Evolutionary conservation across 495 filamentous ascomycete genomes (phyloP).

Genomic region (Cetradonia linearis): DNA sequence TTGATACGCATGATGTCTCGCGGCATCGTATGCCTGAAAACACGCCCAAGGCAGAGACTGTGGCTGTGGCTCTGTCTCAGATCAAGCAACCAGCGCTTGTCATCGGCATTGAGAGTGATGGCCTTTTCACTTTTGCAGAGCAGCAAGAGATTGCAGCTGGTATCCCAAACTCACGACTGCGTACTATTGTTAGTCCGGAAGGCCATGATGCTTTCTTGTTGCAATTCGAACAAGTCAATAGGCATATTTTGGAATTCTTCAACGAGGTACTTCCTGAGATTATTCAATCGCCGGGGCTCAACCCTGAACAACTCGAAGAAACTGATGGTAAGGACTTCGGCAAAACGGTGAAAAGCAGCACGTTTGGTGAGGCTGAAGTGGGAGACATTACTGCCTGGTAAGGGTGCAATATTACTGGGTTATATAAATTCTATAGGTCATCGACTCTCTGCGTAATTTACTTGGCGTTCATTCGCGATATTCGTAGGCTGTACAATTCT

Average conservation of each 20-base stretch:
- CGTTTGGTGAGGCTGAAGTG: constrained; percentile 89
- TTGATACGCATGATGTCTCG: constrained; percentile 96
- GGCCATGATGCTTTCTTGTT: constrained; percentile 94
- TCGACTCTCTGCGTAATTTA: background rate
- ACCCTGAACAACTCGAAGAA: constrained; percentile 30
- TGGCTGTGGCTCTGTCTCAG: constrained; percentile 62
- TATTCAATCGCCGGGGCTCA: constrained; percentile 51
- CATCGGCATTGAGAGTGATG: constrained; percentile 87
- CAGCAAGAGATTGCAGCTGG: constrained; percentile 81
- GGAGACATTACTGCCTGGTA: constrained; percentile 97
- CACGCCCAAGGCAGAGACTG: constrained; percentile 45
- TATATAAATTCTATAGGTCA: background rate
- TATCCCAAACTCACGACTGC: constrained; percentile 66
- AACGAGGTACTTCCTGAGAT: constrained; percentile 74
- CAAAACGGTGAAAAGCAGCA: constrained; percentile 64
- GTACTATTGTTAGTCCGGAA: constrained; percentile 84
- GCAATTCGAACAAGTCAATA: constrained; percentile 95
- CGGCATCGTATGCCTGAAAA: constrained; percentile 46
- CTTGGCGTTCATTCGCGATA: background rate
- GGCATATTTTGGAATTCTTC: constrained; percentile 75
- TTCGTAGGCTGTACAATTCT: background rate
- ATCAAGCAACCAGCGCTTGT: constrained; percentile 84
- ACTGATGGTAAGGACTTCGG: constrained; percentile 29
- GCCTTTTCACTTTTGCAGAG: constrained; percentile 92
- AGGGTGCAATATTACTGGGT: background rate